A percentile compares a stretch with the other conserved stretches of the same genome.
Evolutionary conservation across 2,329 filamentous ascomycete species (phyloP).

Genomic region (Pezicula carpinea): DNA sequence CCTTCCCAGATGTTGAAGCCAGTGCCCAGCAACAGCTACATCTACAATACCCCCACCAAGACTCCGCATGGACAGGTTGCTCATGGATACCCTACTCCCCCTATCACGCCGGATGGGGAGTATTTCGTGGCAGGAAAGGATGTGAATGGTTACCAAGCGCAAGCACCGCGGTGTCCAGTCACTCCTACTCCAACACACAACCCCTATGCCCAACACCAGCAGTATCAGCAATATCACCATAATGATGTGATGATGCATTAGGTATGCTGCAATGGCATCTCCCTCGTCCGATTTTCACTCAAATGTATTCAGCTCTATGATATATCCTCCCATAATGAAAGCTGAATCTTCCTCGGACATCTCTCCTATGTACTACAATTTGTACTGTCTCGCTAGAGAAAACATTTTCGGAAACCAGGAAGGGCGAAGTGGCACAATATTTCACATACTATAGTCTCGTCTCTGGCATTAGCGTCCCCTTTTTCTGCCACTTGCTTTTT

Average conservation of each 20-base stretch:
- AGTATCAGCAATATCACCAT: constrained; percentile 42
- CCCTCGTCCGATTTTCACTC: constrained; percentile 3
- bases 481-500: constrained; percentile 28
- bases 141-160: constrained; percentile 19
- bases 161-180: constrained; percentile 48
- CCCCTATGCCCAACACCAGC: constrained; percentile 36
- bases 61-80: constrained; percentile 57
- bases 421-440: no score
- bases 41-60: constrained; percentile 78
- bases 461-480: constrained; percentile 45
- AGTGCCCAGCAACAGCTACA: constrained; percentile 40
- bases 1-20: constrained; percentile 43
- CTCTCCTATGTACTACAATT: constrained; percentile 26
- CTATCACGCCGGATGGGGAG: constrained; percentile 74
- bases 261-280: constrained; percentile 3
- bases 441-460: constrained; percentile 29
- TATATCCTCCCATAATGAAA: background rate
- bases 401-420: constrained; percentile 8
- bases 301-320: constrained; percentile 3
- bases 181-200: constrained; percentile 53
- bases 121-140: constrained; percentile 36
- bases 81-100: constrained; percentile 77
- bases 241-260: constrained; percentile 30
- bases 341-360: background rate
- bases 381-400: constrained; percentile 15